Evolutionary conservation across 2,329 filamentous ascomycete species (phyloP).

Genomic region (Beauveria pseudobassiana): DNA sequence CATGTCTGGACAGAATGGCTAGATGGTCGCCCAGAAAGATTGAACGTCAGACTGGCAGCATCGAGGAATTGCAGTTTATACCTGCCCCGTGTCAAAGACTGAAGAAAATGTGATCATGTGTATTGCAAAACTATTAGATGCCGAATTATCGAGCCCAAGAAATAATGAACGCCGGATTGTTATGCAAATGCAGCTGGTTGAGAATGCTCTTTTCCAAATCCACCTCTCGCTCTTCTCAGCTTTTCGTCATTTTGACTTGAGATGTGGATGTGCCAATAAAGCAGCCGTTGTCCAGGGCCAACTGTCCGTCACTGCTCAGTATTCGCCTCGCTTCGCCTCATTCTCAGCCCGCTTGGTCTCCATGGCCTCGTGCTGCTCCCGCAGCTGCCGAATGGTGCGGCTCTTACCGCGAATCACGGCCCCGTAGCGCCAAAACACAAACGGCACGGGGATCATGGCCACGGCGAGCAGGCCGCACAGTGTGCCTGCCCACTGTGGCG

Average conservation of each 20-base stretch:
- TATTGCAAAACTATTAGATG: neutral
- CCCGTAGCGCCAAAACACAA: constrained; percentile 65
- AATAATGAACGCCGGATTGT: neutral
- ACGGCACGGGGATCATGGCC: constrained; percentile 67
- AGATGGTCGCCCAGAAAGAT: neutral
- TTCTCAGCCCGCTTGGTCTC: constrained; percentile 25
- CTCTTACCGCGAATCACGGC: constrained; percentile 45
- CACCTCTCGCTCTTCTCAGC: neutral
- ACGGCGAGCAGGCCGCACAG: constrained; percentile 68
- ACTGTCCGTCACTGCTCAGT: constrained; percentile 7
- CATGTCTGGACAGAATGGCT: no score
- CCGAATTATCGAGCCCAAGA: neutral
- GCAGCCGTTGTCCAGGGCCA: neutral
- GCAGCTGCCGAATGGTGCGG: constrained; percentile 36
- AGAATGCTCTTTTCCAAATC: neutral
- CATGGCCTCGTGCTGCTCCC: constrained; percentile 35
- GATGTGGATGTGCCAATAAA: neutral
- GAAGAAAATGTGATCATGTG: neutral
- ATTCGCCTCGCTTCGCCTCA: constrained; percentile 18
- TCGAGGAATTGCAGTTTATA: neutral
- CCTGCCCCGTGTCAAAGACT: neutral
- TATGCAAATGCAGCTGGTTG: neutral
- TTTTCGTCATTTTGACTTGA: neutral
- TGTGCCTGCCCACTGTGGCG: constrained; percentile 73
- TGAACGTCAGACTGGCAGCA: neutral